Percentiles rank a stretch among this genome's conserved stretches.
phyloP scores from a whole-genome alignment of 2,329 filamentous ascomycete genomes.

The Ascochyta koolunga region DNA sequence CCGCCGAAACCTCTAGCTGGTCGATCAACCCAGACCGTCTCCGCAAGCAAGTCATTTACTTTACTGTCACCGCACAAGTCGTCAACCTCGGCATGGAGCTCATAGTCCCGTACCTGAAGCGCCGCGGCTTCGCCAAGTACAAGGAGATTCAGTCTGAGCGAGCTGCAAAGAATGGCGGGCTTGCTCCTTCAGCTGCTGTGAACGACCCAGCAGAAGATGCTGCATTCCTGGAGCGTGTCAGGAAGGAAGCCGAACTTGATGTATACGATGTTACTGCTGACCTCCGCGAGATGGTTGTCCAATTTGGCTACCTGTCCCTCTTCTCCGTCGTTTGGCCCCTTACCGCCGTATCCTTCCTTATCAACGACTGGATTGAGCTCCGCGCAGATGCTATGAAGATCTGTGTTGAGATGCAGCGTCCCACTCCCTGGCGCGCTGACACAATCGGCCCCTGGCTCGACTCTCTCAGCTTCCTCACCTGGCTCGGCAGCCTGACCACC shows the following conservation, averaged over 20 bases:
- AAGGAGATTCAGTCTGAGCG: slow-evolving; percentile 72
- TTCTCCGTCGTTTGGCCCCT: slow-evolving; percentile 96
- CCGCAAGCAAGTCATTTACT: slow-evolving; percentile 92
- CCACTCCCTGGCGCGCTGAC: slow-evolving; percentile 87
- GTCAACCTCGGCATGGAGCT: slow-evolving; percentile 86
- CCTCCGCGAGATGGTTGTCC: slow-evolving; percentile 70
- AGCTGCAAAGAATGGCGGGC: slow-evolving; percentile 62
- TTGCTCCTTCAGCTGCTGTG: slow-evolving; percentile 54
- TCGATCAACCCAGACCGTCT: slow-evolving; percentile 82
- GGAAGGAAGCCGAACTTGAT: slow-evolving; percentile 80
- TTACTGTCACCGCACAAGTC: slow-evolving; percentile 91
- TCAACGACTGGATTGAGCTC: slow-evolving; percentile 97
- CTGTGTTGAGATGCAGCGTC: slow-evolving; percentile 84
- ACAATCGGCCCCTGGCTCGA: slow-evolving; percentile 94
- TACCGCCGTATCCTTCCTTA: slow-evolving; percentile 84
- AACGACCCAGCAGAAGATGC: slow-evolving; percentile 79
- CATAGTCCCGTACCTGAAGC: slow-evolving; percentile 83
- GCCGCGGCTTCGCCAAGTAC: slow-evolving; percentile 76
- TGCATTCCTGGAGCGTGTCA: slow-evolving; percentile 79
- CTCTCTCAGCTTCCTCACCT: slow-evolving; percentile 85
- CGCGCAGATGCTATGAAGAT: slow-evolving; percentile 95
- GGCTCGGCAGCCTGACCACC: slow-evolving; percentile 88
- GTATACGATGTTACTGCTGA: slow-evolving; percentile 90
- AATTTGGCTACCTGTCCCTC: slow-evolving; percentile 83
- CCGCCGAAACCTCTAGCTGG: slow-evolving; percentile 64